phyloP scores from a whole-genome alignment of 179 eudicot genomes.

The Camellia oleifera region DNA sequence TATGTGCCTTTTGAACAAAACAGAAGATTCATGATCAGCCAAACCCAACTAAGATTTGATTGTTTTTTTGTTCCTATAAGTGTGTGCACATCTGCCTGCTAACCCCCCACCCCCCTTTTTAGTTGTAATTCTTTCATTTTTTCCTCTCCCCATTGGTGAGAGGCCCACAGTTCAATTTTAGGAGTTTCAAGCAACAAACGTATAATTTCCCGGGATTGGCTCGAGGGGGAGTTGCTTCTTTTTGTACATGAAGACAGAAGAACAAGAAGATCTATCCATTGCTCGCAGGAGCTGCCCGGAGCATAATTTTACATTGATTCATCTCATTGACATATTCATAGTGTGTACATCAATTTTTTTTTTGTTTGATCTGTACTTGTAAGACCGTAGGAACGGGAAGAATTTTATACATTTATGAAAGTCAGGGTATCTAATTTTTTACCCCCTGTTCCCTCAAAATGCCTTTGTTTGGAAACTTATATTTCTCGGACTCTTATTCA shows the following conservation, averaged over 20 bases:
- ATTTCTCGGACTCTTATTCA: background rate
- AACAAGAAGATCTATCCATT: slow-evolving; percentile 2
- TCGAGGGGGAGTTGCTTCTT: slow-evolving; percentile 25
- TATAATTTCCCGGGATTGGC: slow-evolving; percentile 29
- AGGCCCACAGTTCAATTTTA: slow-evolving; percentile 34
- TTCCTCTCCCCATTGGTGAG: slow-evolving; percentile 35
- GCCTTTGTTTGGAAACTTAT: background rate
- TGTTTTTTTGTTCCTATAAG: slow-evolving; percentile 18
- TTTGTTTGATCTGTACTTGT: background rate
- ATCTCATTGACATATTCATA: slow-evolving; percentile 3
- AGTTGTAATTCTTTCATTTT: slow-evolving; percentile 60
- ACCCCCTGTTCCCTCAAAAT: background rate
- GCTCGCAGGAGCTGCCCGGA: slow-evolving; percentile 26
- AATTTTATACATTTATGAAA: background rate
- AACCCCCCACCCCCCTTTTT: slow-evolving; percentile 25
- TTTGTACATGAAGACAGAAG: slow-evolving; percentile 31
- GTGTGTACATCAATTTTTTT: slow-evolving; percentile 19
- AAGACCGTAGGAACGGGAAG: slow-evolving; percentile 10
- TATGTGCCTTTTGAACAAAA: slow-evolving; percentile 77
- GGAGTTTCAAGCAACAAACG: slow-evolving; percentile 24
- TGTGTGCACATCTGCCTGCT: slow-evolving; percentile 31
- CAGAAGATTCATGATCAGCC: slow-evolving; percentile 66
- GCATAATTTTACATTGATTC: slow-evolving; percentile 23
- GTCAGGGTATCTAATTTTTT: slow-evolving; percentile 11
- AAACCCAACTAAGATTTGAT: slow-evolving; percentile 15